These are phyloP conservation scores for Fusarium citri DNA, from an alignment of 2,329 filamentous ascomycete genomes.

Conservation along the genomic window DNA sequence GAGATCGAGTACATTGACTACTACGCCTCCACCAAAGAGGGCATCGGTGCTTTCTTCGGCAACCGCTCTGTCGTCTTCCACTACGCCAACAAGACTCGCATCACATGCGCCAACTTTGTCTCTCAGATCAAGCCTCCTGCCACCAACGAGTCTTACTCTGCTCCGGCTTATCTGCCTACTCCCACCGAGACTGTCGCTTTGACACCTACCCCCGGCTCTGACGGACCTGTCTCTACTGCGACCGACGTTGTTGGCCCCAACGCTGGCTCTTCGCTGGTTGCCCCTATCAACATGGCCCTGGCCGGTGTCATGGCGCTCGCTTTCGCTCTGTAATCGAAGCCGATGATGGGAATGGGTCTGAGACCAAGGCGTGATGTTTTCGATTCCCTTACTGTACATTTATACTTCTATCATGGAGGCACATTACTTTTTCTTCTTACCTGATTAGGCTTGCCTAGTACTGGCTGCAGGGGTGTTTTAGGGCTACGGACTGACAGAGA, in stretches of 20 bases:
- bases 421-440: slow-evolving; percentile 9
- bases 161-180: slow-evolving; percentile 34
- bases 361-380: background rate
- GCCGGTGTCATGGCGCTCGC: slow-evolving; percentile 25
- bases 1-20: slow-evolving; percentile 64
- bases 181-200: slow-evolving; percentile 35
- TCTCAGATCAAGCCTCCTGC: slow-evolving; percentile 27
- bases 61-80: slow-evolving; percentile 74
- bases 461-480: slow-evolving; percentile 13
- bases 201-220: slow-evolving; percentile 22
- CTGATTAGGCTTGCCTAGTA: slow-evolving; percentile 16
- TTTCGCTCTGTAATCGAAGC: slow-evolving; percentile 22
- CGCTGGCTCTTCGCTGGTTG: slow-evolving; percentile 25
- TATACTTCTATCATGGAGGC: slow-evolving; percentile 2
- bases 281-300: slow-evolving; percentile 29
- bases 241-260: slow-evolving; percentile 24
- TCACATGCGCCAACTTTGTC: slow-evolving; percentile 73
- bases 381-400: slow-evolving; percentile 19
- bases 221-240: slow-evolving; percentile 24
- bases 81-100: slow-evolving; percentile 71
- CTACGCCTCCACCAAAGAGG: slow-evolving; percentile 66
- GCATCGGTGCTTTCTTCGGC: slow-evolving; percentile 69
- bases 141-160: slow-evolving; percentile 33
- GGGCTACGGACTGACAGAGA: slow-evolving; percentile 11
- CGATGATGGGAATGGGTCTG: background rate